Conservation (phyloP, 164 flowering plant genomes). For the Chimonanthus praecox region DNA sequence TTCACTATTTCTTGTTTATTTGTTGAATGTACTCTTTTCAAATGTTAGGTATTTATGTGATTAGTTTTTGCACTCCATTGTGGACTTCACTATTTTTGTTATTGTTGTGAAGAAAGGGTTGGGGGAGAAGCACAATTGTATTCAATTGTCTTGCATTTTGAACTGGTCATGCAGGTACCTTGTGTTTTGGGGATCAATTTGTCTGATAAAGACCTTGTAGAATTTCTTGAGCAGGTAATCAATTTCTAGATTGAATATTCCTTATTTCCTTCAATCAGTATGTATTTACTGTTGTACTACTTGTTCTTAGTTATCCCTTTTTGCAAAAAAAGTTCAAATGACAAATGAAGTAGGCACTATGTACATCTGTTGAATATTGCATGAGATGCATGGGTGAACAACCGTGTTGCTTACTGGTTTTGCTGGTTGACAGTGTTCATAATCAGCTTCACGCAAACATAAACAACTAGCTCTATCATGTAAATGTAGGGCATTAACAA, state of each 20-base stretch:
- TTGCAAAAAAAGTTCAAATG: background rate
- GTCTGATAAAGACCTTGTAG: conserved; percentile 73
- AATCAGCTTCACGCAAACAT: no score
- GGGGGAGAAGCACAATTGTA: background rate
- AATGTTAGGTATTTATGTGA: background rate
- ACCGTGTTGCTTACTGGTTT: no score
- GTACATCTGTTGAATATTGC: background rate
- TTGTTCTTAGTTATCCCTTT: background rate
- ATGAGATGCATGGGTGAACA: background rate
- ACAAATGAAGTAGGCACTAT: background rate
- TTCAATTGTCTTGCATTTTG: background rate
- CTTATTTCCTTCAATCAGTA: background rate
- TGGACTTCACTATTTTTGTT: background rate
- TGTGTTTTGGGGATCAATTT: conserved; percentile 87
- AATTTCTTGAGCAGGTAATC: conserved; percentile 86
- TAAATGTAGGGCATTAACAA: no score
- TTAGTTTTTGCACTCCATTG: background rate
- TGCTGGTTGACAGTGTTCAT: no score
- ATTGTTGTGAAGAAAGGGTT: no score
- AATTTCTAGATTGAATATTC: background rate
- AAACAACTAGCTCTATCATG: no score
- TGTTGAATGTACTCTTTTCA: background rate
- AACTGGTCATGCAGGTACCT: conserved; percentile 62
- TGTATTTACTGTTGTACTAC: background rate
- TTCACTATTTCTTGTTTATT: background rate